phyloP scores from a whole-genome alignment of 352 stramenopile genomes.

The Bremia lactucae region DNA sequence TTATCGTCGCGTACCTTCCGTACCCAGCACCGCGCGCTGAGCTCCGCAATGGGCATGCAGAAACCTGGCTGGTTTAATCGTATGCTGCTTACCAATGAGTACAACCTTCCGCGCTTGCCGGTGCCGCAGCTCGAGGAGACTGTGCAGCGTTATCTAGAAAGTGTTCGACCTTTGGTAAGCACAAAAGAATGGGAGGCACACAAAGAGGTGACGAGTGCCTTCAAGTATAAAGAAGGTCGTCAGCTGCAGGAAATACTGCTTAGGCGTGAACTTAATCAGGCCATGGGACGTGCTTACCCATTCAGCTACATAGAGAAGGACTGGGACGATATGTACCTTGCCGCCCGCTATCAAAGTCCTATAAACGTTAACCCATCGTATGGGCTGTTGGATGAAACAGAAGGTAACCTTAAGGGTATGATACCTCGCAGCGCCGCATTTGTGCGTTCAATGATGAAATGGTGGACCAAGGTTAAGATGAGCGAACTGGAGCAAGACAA shows the following conservation, averaged over 20 bases:
- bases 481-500: constrained; percentile 84
- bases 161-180: constrained; percentile 67
- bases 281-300: constrained; percentile 77
- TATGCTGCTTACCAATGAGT: constrained; percentile 69
- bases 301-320: constrained; percentile 90
- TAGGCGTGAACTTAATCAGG: constrained; percentile 62
- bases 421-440: constrained; percentile 67
- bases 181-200: constrained; percentile 59
- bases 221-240: constrained; percentile 39
- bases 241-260: constrained; percentile 50
- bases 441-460: constrained; percentile 77
- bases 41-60: constrained; percentile 10
- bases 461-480: constrained; percentile 82
- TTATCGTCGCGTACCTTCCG: constrained; percentile 9
- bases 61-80: constrained; percentile 61
- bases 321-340: constrained; percentile 89
- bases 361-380: constrained; percentile 90
- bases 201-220: constrained; percentile 45
- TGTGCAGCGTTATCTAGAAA: constrained; percentile 71
- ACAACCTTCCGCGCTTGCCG: constrained; percentile 68
- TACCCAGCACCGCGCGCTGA: constrained; percentile 13
- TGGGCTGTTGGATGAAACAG: constrained; percentile 69
- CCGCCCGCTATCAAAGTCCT: constrained; percentile 78
- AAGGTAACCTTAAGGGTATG: constrained; percentile 58
- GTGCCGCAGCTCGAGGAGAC: constrained; percentile 87